Base-by-base conservation (phyloP, 2,329 filamentous ascomycete species). In the Talaromyces islandicus region DNA sequence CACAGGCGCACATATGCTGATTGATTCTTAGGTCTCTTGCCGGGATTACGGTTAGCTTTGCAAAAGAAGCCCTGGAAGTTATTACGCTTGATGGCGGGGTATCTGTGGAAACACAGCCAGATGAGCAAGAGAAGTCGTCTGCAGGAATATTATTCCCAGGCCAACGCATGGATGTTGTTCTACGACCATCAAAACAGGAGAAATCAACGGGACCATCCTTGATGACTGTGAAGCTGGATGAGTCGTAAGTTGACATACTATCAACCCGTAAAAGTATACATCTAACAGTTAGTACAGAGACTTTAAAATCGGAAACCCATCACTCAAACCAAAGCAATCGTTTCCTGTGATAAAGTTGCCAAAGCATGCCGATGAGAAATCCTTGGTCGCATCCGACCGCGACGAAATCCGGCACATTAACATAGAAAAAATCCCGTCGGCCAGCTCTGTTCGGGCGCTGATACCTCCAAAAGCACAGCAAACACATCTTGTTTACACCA, bases 401-500 rank as follows among this genome's bases (percentile, higher is more conserved):
- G 19, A 29, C 17, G 21, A 52, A 12, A 17, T 17, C n/a, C 24
- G 17, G 12, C 48, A 52, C 11, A 65, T 73, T 27, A 62, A 72
- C 54, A 69, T 74, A 19, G 60, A 69, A 17, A 58, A 68, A 21
- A 56, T 68, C 2, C 64, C 69, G 24, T 71, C 68, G 29, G 54
- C 65, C 5, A 58, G 58, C 9, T 65, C 72, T 10, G 60, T 73
- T 17, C 67, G 75, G 3, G 61, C 66, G 12, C 17, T 27, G 7
- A 62, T 75, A 9, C 68, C 74, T 0, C 53, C 61, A 43, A 64
- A 64, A n/a, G 69, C 73, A 9, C 65, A 77, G n/a, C 67, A 75
- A 58, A 78, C 71, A 1, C 72, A 80, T 41, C 69, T 81, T 9
- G 68, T 81, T 7, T 82, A 82, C 64, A 75, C 77, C 17, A 78